Evolutionary conservation across 192 early-diverging fungal species (phyloP), one percentile per base, ranked within the genome.

Genomic region (Dissophora globulifera): DNA sequence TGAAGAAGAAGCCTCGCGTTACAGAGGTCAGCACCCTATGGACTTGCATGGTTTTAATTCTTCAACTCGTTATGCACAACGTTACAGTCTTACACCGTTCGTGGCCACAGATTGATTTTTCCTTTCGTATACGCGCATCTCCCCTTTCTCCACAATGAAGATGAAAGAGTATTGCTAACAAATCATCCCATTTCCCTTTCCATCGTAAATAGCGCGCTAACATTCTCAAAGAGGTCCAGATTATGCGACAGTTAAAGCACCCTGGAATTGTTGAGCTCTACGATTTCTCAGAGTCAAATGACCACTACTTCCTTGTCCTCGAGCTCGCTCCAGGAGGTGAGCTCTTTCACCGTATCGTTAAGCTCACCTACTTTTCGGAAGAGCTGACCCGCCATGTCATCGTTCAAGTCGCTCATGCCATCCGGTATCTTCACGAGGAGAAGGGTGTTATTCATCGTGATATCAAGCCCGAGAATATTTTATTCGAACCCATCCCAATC

Each of bases 401-500:
- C 58, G 82, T 88, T 27, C 94, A 97, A 79, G 90, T 97, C 32
- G 94, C 93, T 6, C 82, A 91, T 52, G 94, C 89, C 6, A 85
- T 97, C 35, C 83, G 87, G 54, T 93, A 96, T 67, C 81, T 96
- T 35, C 95, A 97, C 65, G 89, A 90, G 40, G 89, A 92, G 56
- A 80, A 81, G 53, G 90, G 92, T 58, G 86, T 95, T n/a, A 88
- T 93, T 32, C 93, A 95, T 72, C 87, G 95, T 45, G 96, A 98
- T 78, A 94, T 98, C 62, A 98, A 98, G 84, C 91, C 91, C 15
- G 96, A 98, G 68, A 98, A 98, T 78, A 84, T 96, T 45, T 80
- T 93, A 12, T 92, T 93, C 72, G 86, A 88, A 50, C 84, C 89
- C 20, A 92, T 91, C 30, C 87, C 92, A 0, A 78, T 90, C 16